Evolutionary conservation across 2,329 filamentous ascomycete species (phyloP).

Genomic region (Ceratocystiopsis brevicomis): DNA sequence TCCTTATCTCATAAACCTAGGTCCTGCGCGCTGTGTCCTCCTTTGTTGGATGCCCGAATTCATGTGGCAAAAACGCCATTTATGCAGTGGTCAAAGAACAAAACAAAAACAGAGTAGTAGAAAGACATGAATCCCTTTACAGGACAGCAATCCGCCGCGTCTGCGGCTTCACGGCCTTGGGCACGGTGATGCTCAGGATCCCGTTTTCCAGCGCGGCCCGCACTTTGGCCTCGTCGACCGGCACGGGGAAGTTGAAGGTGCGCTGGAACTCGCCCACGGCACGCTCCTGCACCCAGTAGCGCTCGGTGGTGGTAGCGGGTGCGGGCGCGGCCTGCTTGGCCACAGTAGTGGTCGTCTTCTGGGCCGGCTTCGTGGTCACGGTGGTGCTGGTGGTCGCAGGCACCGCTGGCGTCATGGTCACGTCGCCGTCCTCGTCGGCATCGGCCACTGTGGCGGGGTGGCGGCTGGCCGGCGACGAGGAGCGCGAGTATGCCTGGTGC

Average conservation of each 20-base stretch:
- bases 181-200: constrained; percentile 42
- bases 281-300: constrained; percentile 53
- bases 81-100: too few species aligned
- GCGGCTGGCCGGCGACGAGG: constrained; percentile 16
- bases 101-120: too few species aligned
- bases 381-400: constrained; percentile 4
- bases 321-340: constrained; percentile 6
- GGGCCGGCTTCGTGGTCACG: constrained; percentile 4
- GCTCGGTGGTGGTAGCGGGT: constrained; percentile 7
- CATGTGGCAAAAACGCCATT: too few species aligned
- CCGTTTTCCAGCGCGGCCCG: constrained; percentile 45
- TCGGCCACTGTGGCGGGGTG: constrained; percentile 27
- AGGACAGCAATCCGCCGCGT: constrained; percentile 34
- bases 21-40: too few species aligned
- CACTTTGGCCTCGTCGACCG: constrained; percentile 43
- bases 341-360: neutral
- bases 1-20: too few species aligned
- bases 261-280: constrained; percentile 48
- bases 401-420: constrained; percentile 5
- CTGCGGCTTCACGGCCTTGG: constrained; percentile 41
- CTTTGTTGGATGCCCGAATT: too few species aligned
- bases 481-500: neutral
- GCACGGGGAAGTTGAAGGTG: constrained; percentile 47
- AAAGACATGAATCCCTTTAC: constrained; percentile 15
- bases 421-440: constrained; percentile 12